phyloP scores from a whole-genome alignment of 345 rosid genomes.

The Lenwebbia sp. region DNA sequence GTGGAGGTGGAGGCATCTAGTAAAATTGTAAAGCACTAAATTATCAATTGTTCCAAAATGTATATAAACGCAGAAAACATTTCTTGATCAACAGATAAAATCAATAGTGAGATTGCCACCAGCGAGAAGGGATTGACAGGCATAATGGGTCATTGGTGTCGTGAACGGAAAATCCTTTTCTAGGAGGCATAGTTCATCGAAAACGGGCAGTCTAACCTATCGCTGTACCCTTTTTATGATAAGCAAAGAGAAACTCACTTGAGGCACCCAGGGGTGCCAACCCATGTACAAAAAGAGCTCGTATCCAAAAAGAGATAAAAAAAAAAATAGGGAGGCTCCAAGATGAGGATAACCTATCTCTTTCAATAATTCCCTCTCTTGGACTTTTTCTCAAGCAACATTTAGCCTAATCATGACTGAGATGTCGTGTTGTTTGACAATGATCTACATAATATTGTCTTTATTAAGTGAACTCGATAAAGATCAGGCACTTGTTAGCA shows the following conservation, averaged over 20 bases:
- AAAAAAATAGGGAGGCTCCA: not conserved
- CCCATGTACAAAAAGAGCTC: not conserved
- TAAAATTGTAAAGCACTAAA: conserved; percentile 8
- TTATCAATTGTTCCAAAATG: not conserved
- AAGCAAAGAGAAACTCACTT: not conserved
- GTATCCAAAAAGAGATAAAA: not conserved
- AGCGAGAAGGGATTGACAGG: not conserved
- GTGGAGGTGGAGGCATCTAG: conserved; percentile 50
- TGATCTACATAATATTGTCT: not conserved
- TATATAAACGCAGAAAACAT: not conserved
- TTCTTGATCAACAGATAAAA: not conserved
- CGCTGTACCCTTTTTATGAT: not conserved
- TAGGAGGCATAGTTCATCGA: not conserved
- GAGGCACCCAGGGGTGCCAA: not conserved
- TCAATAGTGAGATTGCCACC: not conserved
- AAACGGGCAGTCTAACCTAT: not conserved
- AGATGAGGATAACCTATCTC: not conserved
- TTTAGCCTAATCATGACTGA: not conserved
- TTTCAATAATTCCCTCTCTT: not conserved
- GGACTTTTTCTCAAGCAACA: not conserved
- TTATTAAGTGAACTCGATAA: not conserved
- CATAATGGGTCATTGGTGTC: not conserved
- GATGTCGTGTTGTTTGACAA: not conserved
- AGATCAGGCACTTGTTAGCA: not conserved
- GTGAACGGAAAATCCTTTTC: not conserved